phyloP scores from a whole-genome alignment of 2,329 filamentous ascomycete species.

The Cyanodermella asteris region DNA sequence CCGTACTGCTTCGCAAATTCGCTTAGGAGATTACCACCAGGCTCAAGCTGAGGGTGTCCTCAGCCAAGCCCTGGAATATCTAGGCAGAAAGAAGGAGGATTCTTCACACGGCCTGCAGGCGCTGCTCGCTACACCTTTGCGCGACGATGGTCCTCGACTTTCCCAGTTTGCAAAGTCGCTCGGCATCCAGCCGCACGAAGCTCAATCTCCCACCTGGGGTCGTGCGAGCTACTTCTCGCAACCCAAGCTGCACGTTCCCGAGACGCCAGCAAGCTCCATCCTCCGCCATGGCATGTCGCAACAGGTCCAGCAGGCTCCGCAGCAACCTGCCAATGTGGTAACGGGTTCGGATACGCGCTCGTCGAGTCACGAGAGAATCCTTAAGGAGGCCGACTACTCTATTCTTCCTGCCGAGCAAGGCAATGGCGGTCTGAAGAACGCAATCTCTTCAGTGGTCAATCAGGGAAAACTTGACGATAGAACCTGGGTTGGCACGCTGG shows the following conservation, averaged over 20 bases:
- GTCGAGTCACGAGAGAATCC: slow-evolving; percentile 45
- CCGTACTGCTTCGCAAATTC: too few species aligned
- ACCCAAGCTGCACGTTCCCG: slow-evolving; percentile 51
- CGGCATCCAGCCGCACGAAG: slow-evolving; percentile 46
- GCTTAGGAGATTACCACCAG: not conserved
- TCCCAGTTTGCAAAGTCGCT: slow-evolving; percentile 23
- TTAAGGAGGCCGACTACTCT: slow-evolving; percentile 60
- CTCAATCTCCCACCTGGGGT: slow-evolving; percentile 59
- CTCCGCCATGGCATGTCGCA: slow-evolving; percentile 39
- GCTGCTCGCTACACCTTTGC: too few species aligned
- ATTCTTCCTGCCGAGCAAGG: slow-evolving; percentile 74
- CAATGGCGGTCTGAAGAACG: slow-evolving; percentile 79
- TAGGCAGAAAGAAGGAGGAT: slow-evolving; percentile 17
- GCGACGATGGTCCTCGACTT: slow-evolving; percentile 7
- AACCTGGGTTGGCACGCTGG: slow-evolving; percentile 70
- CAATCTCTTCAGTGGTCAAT: slow-evolving; percentile 54
- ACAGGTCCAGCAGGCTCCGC: slow-evolving; percentile 9
- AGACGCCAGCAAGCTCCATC: slow-evolving; percentile 54
- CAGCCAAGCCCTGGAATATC: not conserved
- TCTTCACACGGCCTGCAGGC: slow-evolving; percentile 31
- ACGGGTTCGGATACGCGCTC: slow-evolving; percentile 9
- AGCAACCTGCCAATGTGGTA: slow-evolving; percentile 9
- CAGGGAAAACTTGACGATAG: slow-evolving; percentile 50
- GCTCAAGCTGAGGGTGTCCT: not conserved
- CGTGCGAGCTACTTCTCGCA: slow-evolving; percentile 44